Evolutionary conservation across 2,329 filamentous ascomycete species (phyloP).

Genomic region (Fusarium sp.): DNA sequence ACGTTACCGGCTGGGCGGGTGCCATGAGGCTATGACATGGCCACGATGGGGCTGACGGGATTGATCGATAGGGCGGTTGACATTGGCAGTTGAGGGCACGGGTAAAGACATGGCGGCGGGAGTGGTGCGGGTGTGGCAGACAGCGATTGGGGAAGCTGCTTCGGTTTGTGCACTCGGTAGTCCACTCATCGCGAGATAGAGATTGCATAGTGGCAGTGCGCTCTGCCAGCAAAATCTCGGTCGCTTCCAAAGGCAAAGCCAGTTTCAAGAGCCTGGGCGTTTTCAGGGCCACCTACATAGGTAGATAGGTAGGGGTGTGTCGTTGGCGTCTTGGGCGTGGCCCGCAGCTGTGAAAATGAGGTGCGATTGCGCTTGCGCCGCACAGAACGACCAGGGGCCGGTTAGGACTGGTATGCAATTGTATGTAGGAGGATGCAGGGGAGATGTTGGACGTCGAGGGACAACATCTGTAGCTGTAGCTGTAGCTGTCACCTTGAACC

Average conservation of each 20-base stretch:
- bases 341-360: background rate
- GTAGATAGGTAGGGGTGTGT: background rate
- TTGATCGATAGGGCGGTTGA: conserved; percentile 16
- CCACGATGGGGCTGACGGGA: conserved; percentile 38
- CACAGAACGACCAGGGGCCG: background rate
- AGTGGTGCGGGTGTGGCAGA: conserved; percentile 35
- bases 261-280: conserved; percentile 7
- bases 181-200: conserved; percentile 1
- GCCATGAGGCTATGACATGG: conserved; percentile 31
- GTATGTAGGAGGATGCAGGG: background rate
- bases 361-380: conserved; percentile 24
- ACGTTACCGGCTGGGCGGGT: conserved; percentile 19
- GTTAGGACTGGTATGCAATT: background rate
- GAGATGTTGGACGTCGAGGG: background rate
- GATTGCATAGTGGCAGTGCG: conserved; percentile 32
- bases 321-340: background rate
- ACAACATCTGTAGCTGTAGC: background rate
- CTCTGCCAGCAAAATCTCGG: conserved; percentile 28
- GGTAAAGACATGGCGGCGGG: conserved; percentile 22
- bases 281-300: background rate
- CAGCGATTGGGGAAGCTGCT: conserved; percentile 5
- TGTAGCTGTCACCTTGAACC: background rate
- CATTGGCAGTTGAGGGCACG: conserved; percentile 25
- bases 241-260: conserved; percentile 31
- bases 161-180: background rate